Conservation (phyloP, 805 yeast species). For the Wickerhamomyces ciferrii region DNA sequence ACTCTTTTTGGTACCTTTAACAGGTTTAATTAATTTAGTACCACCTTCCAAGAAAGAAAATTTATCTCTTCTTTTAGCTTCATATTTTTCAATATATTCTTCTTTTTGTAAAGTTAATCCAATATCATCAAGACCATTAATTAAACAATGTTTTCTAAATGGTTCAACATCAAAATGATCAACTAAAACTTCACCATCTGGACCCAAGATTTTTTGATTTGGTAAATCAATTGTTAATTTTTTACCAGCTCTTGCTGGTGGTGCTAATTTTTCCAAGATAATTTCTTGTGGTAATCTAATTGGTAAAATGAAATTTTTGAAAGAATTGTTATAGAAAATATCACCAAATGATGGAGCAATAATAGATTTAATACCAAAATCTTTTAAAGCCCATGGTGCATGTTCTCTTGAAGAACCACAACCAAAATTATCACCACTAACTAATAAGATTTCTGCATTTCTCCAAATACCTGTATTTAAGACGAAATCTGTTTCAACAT, state of each 20-base stretch:
- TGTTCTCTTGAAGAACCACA: constrained; percentile 99
- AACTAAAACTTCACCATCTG: constrained; percentile 68
- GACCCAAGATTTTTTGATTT: constrained; percentile 69
- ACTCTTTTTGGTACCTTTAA: constrained; percentile 63
- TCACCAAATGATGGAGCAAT: constrained; percentile 99
- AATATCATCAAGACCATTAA: constrained; percentile 95
- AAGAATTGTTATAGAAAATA: constrained; percentile 94
- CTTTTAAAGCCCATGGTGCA: constrained; percentile 99
- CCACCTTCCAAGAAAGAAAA: constrained; percentile 95
- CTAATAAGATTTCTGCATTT: constrained; percentile 76
- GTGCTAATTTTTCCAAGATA: constrained; percentile 67
- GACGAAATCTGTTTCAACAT: constrained; percentile 81
- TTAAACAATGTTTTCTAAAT: constrained; percentile 91
- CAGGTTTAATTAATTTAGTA: constrained; percentile 59
- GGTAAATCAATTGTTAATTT: constrained; percentile 79
- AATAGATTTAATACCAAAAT: constrained; percentile 92
- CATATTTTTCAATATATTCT: constrained; percentile 66
- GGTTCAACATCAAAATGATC: constrained; percentile 83
- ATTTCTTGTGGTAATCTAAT: constrained; percentile 81
- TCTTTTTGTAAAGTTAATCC: constrained; percentile 93
- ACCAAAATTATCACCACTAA: constrained; percentile 96
- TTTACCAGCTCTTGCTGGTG: constrained; percentile 69
- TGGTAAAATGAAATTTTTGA: constrained; percentile 92
- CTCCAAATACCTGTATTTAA: constrained; percentile 83
- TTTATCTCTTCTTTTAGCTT: constrained; percentile 66